phyloP scores from a whole-genome alignment of 2,329 filamentous ascomycete genomes.

The Fusarium ramigenum region DNA sequence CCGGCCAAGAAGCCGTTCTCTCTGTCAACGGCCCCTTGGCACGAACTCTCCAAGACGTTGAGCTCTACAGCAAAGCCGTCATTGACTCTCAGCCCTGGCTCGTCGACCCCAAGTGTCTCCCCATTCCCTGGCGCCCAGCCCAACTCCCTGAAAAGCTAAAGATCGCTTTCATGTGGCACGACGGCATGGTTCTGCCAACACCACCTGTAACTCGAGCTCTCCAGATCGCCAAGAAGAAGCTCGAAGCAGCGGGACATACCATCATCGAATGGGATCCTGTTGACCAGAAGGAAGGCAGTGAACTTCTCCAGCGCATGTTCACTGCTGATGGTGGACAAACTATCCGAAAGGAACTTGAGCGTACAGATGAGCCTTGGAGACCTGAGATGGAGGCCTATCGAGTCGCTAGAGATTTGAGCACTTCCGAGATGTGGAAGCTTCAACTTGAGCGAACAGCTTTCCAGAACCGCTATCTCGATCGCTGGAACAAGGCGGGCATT shows the following conservation, averaged over 20 bases:
- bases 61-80: conserved; percentile 62
- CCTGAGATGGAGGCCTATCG: conserved; percentile 50
- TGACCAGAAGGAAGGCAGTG: conserved; percentile 52
- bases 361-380: conserved; percentile 55
- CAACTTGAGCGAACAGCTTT: conserved; percentile 56
- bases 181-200: conserved; percentile 71
- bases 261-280: conserved; percentile 61
- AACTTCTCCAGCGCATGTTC: conserved; percentile 57
- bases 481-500: conserved; percentile 58
- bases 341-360: conserved; percentile 51
- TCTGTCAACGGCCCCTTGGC: conserved; percentile 73
- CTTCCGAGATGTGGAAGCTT: conserved; percentile 58
- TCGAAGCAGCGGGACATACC: conserved; percentile 59
- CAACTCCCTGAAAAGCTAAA: conserved; percentile 54
- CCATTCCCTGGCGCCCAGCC: conserved; percentile 63
- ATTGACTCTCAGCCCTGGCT: conserved; percentile 65
- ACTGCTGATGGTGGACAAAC: conserved; percentile 57
- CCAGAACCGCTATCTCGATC: conserved; percentile 57
- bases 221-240: conserved; percentile 52
- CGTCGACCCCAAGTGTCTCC: conserved; percentile 64
- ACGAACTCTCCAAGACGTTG: conserved; percentile 63
- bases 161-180: conserved; percentile 71
- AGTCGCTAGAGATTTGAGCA: conserved; percentile 50
- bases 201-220: conserved; percentile 71
- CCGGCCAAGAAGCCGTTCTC: conserved; percentile 71